Percentiles rank a stretch among this genome's conserved stretches.
Conservation (phyloP, 2,329 filamentous ascomycete species). For the Colletotrichum nymphaeae region DNA sequence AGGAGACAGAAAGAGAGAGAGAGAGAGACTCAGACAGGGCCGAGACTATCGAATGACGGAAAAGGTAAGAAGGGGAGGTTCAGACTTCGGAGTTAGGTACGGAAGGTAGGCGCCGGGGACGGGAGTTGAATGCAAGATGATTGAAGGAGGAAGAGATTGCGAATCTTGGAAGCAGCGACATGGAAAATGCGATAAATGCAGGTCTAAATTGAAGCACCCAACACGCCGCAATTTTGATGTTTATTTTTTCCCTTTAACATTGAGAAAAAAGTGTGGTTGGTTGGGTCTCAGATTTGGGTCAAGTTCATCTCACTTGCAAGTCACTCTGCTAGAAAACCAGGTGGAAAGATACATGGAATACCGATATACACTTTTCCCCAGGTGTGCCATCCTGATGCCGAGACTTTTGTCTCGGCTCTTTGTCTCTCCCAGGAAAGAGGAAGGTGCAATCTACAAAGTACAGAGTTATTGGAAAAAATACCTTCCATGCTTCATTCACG, state of each 20-base stretch:
- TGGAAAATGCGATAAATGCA: conserved; percentile 22
- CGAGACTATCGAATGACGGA: background rate
- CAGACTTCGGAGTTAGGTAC: no score
- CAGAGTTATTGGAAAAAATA: no score
- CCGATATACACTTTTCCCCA: background rate
- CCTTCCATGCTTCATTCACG: no score
- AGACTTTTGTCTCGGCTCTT: background rate
- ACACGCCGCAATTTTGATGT: background rate
- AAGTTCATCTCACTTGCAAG: background rate
- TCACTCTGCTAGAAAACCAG: background rate
- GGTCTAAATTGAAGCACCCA: conserved; percentile 5
- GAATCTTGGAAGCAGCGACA: conserved; percentile 22
- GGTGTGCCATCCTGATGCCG: background rate
- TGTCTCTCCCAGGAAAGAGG: background rate
- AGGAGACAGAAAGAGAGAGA: background rate
- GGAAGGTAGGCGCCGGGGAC: background rate
- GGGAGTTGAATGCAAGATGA: background rate
- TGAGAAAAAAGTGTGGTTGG: background rate
- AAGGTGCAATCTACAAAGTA: background rate
- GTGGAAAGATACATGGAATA: background rate
- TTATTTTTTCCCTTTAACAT: background rate
- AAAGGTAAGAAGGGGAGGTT: no score
- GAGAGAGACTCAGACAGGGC: background rate
- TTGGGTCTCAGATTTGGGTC: background rate
- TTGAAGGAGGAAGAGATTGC: conserved; percentile 34